A percentile compares a stretch with the other conserved stretches of the same genome.
phyloP scores from a whole-genome alignment of 257 asterid genomes.

The Knoxia roxburghii region DNA sequence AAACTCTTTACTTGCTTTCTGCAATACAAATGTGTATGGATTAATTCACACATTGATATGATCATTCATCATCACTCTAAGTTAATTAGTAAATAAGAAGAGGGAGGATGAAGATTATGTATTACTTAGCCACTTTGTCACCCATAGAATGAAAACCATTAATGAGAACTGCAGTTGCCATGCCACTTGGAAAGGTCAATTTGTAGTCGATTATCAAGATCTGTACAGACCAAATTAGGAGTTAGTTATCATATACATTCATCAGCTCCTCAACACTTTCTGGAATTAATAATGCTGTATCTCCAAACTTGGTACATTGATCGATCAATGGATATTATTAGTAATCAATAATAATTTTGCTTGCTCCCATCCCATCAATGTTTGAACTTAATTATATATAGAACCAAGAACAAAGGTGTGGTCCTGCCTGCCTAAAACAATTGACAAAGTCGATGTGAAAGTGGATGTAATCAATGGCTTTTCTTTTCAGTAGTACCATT shows the following conservation, averaged over 20 bases:
- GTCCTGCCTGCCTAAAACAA: not conserved
- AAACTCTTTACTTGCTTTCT: slow-evolving; percentile 76
- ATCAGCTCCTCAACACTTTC: no score
- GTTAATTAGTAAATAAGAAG: not conserved
- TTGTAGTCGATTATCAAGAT: slow-evolving; percentile 80
- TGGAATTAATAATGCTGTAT: not conserved
- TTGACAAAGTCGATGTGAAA: not conserved
- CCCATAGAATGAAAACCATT: slow-evolving; percentile 78
- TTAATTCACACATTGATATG: not conserved
- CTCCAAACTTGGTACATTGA: no score
- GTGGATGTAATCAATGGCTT: not conserved
- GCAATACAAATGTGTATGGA: slow-evolving; percentile 21
- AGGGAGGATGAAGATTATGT: not conserved
- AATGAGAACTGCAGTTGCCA: slow-evolving; percentile 89
- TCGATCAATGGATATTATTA: no score
- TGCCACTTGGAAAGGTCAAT: slow-evolving; percentile 86
- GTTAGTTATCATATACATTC: not conserved
- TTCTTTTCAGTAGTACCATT: no score
- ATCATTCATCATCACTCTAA: slow-evolving; percentile 1
- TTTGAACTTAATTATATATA: no score
- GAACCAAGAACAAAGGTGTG: not conserved
- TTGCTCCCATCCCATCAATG: not conserved
- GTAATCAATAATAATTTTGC: not conserved
- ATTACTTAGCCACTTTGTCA: slow-evolving; percentile 66
- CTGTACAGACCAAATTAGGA: slow-evolving; percentile 32